Evolutionary conservation across 2,329 filamentous ascomycete genomes (phyloP).

Genomic region (Magnaporthiopsis poae): DNA sequence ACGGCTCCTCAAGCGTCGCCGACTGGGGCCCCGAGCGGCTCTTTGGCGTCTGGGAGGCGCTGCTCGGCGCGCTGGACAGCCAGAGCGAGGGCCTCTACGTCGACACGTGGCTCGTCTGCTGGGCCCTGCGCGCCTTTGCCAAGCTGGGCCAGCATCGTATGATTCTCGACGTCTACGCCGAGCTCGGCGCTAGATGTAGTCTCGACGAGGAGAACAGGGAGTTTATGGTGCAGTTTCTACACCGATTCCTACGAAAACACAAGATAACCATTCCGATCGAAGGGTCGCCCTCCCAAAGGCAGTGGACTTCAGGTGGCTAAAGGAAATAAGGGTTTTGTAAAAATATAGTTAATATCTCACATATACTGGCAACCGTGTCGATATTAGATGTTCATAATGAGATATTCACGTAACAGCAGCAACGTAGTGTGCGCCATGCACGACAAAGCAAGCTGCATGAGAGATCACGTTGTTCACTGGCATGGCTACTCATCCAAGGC

Average conservation of each 20-base stretch:
- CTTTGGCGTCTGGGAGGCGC: constrained; percentile 55
- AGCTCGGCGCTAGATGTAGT: constrained; percentile 38
- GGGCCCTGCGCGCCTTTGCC: constrained; percentile 53
- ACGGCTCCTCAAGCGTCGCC: constrained; percentile 55
- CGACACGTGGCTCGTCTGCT: constrained; percentile 51
- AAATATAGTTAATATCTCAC: neutral
- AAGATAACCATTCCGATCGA: neutral
- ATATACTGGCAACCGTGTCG: constrained; percentile 4
- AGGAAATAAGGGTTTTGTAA: neutral
- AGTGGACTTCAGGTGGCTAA: neutral
- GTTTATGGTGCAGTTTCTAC: constrained; percentile 38
- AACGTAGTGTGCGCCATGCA: neutral
- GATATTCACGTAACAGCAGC: neutral
- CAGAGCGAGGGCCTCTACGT: constrained; percentile 39
- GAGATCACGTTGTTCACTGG: neutral
- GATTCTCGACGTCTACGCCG: constrained; percentile 45
- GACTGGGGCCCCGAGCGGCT: constrained; percentile 67
- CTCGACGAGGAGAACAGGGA: constrained; percentile 29
- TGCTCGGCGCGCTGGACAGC: constrained; percentile 45
- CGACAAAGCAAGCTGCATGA: neutral
- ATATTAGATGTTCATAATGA: constrained; percentile 11
- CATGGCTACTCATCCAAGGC: neutral
- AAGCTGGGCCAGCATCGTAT: constrained; percentile 43
- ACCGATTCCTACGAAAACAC: constrained; percentile 27
- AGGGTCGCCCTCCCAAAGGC: too few relatives aligned